Evolutionary conservation across 2,329 filamentous ascomycete genomes (phyloP), one percentile per base, ranked within the genome.

Genomic region (Colletotrichum ledebouriae): DNA sequence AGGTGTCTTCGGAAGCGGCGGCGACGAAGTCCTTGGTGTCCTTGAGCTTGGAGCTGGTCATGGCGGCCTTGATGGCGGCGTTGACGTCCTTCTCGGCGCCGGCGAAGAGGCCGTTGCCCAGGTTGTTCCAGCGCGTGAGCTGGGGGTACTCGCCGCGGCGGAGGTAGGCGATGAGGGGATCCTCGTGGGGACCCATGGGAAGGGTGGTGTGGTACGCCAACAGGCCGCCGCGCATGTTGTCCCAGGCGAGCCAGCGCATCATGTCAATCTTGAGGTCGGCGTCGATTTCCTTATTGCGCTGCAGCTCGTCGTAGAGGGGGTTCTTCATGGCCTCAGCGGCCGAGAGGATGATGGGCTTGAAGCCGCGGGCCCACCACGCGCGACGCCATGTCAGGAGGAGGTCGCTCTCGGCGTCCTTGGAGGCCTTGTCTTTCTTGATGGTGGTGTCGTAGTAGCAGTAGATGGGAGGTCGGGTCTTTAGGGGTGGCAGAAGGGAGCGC

Each of bases 331-430:
- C 94, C 76, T 98, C 95, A 1, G 87, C 89, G 15, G 89, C 87
- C 58, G 92, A 90, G 63, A 98, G 80, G 46, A 98, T 92, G 7
- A 96, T 85, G 0, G 96, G 95, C 70, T 86, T 89, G 81, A 98
- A 98, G 11, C 95, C 96, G 74, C 97, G 90, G 0, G 94, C 94
- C 93, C 94, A 98, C 94, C 95, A 98, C 3, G 95, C 94, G 52
- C 94, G 88, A 69, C 94, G 88, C 96, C 96, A 98, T 60, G 92
- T 91, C 65, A 97, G 82, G 56, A 98, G 85, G 67, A 98, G 81
- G 67, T 90, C 87, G 75, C 91, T 91, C 77, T 98, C 93, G 4
- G 93, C 92, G 68, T 92, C 87, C 73, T 87, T 87, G 58, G 87
- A 85, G 17, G 86, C 86, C 56, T 86, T 84, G 37, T 91, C 86